Evolutionary conservation across 2,329 filamentous ascomycete species (phyloP).

Genomic region (Aspergillus hiratsukae): DNA sequence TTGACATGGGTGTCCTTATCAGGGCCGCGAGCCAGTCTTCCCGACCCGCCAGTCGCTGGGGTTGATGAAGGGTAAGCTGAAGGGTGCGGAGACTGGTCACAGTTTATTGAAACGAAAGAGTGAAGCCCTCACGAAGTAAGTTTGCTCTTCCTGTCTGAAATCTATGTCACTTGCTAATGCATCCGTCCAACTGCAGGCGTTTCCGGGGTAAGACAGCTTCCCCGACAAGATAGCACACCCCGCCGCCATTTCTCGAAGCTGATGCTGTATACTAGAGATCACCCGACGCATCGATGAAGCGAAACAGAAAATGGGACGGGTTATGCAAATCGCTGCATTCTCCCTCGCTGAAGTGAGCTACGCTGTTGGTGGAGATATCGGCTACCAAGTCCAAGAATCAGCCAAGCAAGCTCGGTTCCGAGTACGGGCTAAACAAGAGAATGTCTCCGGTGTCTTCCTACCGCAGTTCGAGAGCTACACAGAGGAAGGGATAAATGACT

Average conservation of each 20-base stretch:
- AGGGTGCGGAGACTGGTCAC: constrained; percentile 86
- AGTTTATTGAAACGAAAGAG: constrained; percentile 96
- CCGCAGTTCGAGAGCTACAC: constrained; percentile 90
- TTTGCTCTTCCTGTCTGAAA: constrained; percentile 6
- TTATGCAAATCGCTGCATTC: constrained; percentile 99
- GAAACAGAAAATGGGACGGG: constrained; percentile 97
- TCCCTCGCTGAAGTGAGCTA: constrained; percentile 97
- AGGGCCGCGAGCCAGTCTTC: constrained; percentile 96
- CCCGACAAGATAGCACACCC: constrained; percentile 15
- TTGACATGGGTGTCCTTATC: constrained; percentile 16
- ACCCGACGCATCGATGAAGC: constrained; percentile 96
- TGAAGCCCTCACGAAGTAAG: constrained; percentile 93
- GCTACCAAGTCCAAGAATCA: constrained; percentile 95
- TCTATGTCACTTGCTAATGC: constrained; percentile 14
- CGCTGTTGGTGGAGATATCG: constrained; percentile 90
- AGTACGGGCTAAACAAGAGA: constrained; percentile 92
- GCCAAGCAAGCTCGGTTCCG: constrained; percentile 90
- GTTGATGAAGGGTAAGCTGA: constrained; percentile 96
- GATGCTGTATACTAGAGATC: constrained; percentile 61
- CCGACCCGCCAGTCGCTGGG: constrained; percentile 95
- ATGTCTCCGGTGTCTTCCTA: constrained; percentile 92
- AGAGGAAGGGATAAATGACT: constrained; percentile 88
- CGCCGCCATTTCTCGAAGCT: constrained; percentile 22
- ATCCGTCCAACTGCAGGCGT: constrained; percentile 52
- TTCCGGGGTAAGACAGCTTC: constrained; percentile 66